Evolutionary conservation across 768 basidiomycete species (phyloP), one percentile per base, ranked within the genome.

Genomic region (Russula dissimulans): DNA sequence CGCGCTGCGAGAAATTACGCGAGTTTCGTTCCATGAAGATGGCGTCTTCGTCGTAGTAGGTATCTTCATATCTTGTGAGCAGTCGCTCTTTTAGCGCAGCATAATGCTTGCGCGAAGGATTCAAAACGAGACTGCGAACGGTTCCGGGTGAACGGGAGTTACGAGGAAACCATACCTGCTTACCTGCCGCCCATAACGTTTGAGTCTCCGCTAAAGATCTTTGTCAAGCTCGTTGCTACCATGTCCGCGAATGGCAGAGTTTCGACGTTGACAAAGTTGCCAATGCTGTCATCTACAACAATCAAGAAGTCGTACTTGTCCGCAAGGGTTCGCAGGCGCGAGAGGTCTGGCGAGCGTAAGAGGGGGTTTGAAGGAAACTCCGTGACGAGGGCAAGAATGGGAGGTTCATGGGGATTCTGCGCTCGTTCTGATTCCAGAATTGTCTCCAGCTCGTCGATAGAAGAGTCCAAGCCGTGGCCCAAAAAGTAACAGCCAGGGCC

Each of bases 161-260:
- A 18, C 31, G 18, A 11, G 22, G 18, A 39, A 43, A 53, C 22
- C 3, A 36, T 36, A 36, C 46, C 52, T 38, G 76, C 81, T 54
- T 67, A 95, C 95, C 90, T 91, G 69, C 95, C 95, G 47, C 95
- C 95, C 95, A 98, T 97, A 53, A 95, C 92, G 68, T 99, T 97
- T 42, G 86, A 82, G 56, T 89, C 87, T 1, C 95, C 95, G 63
- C 91, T 94, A 75, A 99, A 98, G 32, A 98, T 79, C 76, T 98
- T 98, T 22, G 89, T 87, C 68, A 97, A 72, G 74, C 92, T 95
- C 67, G 91, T 93, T 44, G 86, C 94, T 8, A 95, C 85, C 31
- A 99, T 80, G 70, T 98, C 95, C 9, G 86, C 89, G 61, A 83
- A 90, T 15, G 85, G 86, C 2, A 95, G 75, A 5, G 93, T 86